A percentile compares a stretch with the other conserved stretches of the same genome.
Evolutionary conservation across 192 early-diverging fungal genomes (phyloP).

Genomic region (Podila horticola): DNA sequence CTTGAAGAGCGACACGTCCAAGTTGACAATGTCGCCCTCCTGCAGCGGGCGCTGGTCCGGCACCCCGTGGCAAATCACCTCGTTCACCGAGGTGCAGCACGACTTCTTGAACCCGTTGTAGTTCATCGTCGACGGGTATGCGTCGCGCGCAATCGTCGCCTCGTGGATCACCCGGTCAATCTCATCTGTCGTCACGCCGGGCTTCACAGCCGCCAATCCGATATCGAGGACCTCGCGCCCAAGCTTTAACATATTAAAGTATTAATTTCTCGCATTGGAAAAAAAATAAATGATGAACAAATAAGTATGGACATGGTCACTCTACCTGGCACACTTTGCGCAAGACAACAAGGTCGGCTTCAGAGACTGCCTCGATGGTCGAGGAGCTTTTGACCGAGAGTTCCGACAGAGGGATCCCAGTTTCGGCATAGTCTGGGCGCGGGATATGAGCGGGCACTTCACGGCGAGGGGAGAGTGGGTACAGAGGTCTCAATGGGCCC

Average conservation of each 20-base stretch:
- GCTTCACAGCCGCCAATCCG: conserved; percentile 79
- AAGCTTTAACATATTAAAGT: conserved; percentile 60
- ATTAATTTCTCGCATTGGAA: not conserved
- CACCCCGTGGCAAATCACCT: conserved; percentile 97
- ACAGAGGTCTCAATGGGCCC: conserved; percentile 73
- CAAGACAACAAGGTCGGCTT: conserved; percentile 83
- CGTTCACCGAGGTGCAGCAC: conserved; percentile 79
- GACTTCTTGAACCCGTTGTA: conserved; percentile 98
- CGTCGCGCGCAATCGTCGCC: conserved; percentile 88
- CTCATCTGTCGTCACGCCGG: conserved; percentile 94
- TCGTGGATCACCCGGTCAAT: conserved; percentile 97
- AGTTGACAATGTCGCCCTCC: conserved; percentile 97
- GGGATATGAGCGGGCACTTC: conserved; percentile 71
- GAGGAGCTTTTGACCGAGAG: conserved; percentile 68
- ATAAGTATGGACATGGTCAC: too few relatives aligned
- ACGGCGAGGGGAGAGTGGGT: conserved; percentile 78
- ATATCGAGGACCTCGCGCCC: conserved; percentile 92
- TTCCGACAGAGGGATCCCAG: conserved; percentile 82
- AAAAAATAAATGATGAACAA: not conserved
- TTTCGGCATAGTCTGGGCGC: conserved; percentile 77
- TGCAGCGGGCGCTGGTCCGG: conserved; percentile 92
- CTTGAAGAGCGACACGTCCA: conserved; percentile 90
- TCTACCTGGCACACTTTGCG: conserved; percentile 79
- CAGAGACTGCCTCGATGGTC: conserved; percentile 74
- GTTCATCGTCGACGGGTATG: conserved; percentile 97